Evolutionary conservation across 2,329 filamentous ascomycete genomes (phyloP), one percentile per base, ranked within the genome.

Genomic region (Lasiodiplodia gonubiensis): DNA sequence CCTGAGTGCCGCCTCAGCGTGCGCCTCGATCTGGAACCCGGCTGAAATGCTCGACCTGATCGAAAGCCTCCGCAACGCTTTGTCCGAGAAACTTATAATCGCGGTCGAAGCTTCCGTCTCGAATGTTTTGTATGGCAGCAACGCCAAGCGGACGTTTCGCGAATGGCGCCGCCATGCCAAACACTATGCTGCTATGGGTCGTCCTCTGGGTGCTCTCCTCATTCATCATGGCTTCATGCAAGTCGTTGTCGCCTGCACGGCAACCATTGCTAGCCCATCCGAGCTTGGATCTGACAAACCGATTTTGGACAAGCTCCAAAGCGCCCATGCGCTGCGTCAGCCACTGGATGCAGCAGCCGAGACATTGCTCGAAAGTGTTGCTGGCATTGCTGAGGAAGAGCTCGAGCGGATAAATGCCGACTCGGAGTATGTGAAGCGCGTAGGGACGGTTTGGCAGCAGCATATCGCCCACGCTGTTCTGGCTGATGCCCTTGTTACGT

Each of bases 41-140:
- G 86, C 88, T 3, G 91, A 95, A 71, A 88, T 93, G 64, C 80
- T 96, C 33, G 84, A 86, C 3, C 80, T 98, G 55, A 86, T 97
- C 18, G 86, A 91, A 69, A 86, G 88, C 57, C 80, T 97, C 39
- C 89, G 89, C 64, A 83, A 85, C 37, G 85, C 97, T 21, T 83
- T 99, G 14, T 94, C 93, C 0, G 94, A 97, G 74, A 85, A 88
- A 7, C 97, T 97, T 75, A 85, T 97, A 71, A 88, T 96, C 14
- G 89, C 92, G 2, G 87, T 98, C 46, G 95, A 98, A 80, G 93
- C 92, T 0, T 92, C 93, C 10, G 90, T 97, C 68, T 97, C 94
- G 10, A 93, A 92, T 10, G 91, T 98, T 70, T 90, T 94, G 66
- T 97, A 96, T 78, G 86, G 90, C 2, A 89, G 88, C 71, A 86